Conservation (phyloP, 345 rosid species). For the Dovyalis caffra region DNA sequence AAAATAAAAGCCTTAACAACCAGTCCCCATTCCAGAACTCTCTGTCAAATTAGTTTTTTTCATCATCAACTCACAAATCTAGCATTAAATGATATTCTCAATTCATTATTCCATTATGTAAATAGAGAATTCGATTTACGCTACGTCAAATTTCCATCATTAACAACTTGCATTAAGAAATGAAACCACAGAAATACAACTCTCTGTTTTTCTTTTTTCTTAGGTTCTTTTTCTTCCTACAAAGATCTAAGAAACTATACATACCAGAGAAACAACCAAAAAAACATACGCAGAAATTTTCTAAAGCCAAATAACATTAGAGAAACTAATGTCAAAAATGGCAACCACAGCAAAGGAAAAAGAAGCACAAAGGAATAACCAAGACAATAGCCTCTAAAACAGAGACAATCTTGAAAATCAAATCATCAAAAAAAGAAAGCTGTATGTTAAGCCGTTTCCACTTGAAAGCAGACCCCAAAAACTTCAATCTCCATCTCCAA, state of each 20-base stretch:
- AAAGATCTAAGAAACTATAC: background rate
- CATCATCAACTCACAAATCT: background rate
- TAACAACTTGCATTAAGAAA: constrained; percentile 3
- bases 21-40: too few relatives aligned
- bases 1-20: too few relatives aligned
- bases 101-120: too few relatives aligned
- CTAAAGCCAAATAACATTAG: background rate
- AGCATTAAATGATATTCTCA: background rate
- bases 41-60: background rate
- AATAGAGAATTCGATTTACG: too few relatives aligned
- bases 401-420: constrained; percentile 20
- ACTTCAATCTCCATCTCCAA: constrained; percentile 30
- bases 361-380: constrained; percentile 17
- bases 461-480: constrained; percentile 37
- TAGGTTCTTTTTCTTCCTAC: background rate
- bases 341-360: constrained; percentile 39
- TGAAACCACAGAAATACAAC: background rate
- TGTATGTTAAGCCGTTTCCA: constrained; percentile 37
- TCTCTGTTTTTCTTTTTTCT: too few relatives aligned
- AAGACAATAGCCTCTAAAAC: constrained; percentile 21
- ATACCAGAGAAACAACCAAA: background rate
- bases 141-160: background rate
- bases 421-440: constrained; percentile 27
- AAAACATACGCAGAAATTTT: background rate
- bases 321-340: constrained; percentile 24